phyloP scores from a whole-genome alignment of 2,329 filamentous ascomycete species.

The Phoma sp. region DNA sequence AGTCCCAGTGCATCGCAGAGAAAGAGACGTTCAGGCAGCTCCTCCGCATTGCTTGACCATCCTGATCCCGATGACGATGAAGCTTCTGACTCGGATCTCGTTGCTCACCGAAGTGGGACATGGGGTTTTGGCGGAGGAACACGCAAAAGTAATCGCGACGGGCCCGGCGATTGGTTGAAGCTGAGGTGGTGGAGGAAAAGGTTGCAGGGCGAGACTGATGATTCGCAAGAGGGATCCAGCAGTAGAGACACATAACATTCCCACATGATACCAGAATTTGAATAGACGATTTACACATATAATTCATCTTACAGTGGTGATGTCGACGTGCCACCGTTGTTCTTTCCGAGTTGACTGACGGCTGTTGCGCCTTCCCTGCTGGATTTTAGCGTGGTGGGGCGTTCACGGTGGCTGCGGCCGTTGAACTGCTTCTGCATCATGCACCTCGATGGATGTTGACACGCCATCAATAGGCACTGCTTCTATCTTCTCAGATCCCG shows the following conservation, averaged over 20 bases:
- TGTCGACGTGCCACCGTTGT: no score
- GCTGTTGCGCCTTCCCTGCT: not conserved
- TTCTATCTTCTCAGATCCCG: constrained; percentile 13
- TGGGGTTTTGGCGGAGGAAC: constrained; percentile 33
- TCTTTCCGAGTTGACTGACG: not conserved
- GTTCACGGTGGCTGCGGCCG: not conserved
- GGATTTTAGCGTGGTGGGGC: constrained; percentile 4
- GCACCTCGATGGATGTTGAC: constrained; percentile 11
- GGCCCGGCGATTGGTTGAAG: constrained; percentile 45
- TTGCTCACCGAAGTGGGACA: constrained; percentile 28
- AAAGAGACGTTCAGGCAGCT: constrained; percentile 34
- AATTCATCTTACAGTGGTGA: not conserved
- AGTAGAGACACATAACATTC: constrained; percentile 22
- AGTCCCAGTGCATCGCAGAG: constrained; percentile 36
- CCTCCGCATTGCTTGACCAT: constrained; percentile 32
- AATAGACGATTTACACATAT: constrained; percentile 9
- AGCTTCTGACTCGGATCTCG: constrained; percentile 36
- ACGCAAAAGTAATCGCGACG: constrained; percentile 31
- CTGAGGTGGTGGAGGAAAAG: constrained; percentile 48
- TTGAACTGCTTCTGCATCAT: constrained; percentile 1
- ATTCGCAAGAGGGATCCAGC: constrained; percentile 23
- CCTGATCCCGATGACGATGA: constrained; percentile 39
- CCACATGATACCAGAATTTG: constrained; percentile 15
- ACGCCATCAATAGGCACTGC: not conserved
- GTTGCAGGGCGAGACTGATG: constrained; percentile 40